Conservation (phyloP, 805 yeast genomes). For the Suhomyces sp. region DNA sequence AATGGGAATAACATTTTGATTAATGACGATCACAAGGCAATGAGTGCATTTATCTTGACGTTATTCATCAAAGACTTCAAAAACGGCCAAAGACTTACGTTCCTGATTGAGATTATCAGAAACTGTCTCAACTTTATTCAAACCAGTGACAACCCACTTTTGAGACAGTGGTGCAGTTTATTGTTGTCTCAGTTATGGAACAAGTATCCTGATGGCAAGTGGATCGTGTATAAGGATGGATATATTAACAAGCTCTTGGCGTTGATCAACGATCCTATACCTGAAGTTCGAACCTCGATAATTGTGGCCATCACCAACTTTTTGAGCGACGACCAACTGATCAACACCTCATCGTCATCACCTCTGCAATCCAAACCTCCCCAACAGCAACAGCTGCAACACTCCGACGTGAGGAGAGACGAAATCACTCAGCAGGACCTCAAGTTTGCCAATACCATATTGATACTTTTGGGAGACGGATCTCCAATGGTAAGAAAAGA, state of each 20-base stretch:
- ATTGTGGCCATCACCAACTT: slow-evolving; percentile 70
- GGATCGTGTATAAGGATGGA: slow-evolving; percentile 64
- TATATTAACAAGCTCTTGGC: slow-evolving; percentile 53
- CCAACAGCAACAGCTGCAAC: slow-evolving; percentile 8
- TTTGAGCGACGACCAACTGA: slow-evolving; percentile 41
- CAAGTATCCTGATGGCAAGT: slow-evolving; percentile 69
- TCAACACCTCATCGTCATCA: slow-evolving; percentile 18
- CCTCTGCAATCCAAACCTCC: slow-evolving; percentile 13
- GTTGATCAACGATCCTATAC: slow-evolving; percentile 81
- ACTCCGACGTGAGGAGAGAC: slow-evolving; percentile 33
- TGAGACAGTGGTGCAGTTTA: slow-evolving; percentile 90
- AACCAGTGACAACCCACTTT: slow-evolving; percentile 74
- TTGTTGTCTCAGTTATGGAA: slow-evolving; percentile 75
- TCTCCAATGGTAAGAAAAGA: slow-evolving; percentile 87
- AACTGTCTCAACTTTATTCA: slow-evolving; percentile 66
- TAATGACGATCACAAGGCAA: slow-evolving; percentile 85
- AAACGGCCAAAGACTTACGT: slow-evolving; percentile 76
- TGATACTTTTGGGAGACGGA: slow-evolving; percentile 77
- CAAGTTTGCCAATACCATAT: slow-evolving; percentile 62
- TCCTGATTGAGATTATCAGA: slow-evolving; percentile 66
- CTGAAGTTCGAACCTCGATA: slow-evolving; percentile 89
- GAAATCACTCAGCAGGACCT: slow-evolving; percentile 68
- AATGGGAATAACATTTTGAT: slow-evolving; percentile 31
- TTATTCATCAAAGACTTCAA: slow-evolving; percentile 78
- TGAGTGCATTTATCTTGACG: slow-evolving; percentile 89